Base-by-base conservation (phyloP, 2,329 filamentous ascomycete species). In the Huntiella bhutanensis region DNA sequence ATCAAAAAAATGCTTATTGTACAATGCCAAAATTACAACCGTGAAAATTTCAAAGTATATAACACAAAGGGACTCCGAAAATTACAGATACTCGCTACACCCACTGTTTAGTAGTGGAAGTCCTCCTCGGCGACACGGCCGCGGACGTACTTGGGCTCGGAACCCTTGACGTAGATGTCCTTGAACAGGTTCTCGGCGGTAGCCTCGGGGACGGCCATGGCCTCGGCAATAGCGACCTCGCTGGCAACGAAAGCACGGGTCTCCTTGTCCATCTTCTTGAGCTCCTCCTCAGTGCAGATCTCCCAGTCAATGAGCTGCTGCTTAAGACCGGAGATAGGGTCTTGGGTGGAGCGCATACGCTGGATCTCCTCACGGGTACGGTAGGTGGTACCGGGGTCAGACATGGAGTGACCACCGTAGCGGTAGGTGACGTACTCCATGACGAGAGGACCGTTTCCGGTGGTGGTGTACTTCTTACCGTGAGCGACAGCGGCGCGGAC, bases 401-500 rank as follows among this genome's bases (percentile, higher is more conserved):
- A 96, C 91, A 98, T 98, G 68, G 86, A 95, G 80, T 98, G 91
- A 56, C 91, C 91, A 63, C 91, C 91, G 65, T 98, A 98, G 60
- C 91, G 79, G 80, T 98, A 98, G 58, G 91, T 98, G 60, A 98
- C 87, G 65, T 94, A 98, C 71, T 98, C 91, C 64, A 93, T 81
- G 58, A 98, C 91, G 53, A 98, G 74, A 54, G 91, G 91, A 52
- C 88, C 88, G 64, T 94, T 87, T 63, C 81, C 87, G 51, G 75
- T 70, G 51, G 72, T 67, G 54, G 84, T 81, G 71, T 80, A 93
- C 60, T 93, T 75, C 71, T 91, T 94, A 60, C 81, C 86, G 70
- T 94, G 87, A 67, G 88, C 72, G 58, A 94, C 86, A 53, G 91
- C 91, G 45, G 88, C 86, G 75, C 94, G 94, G 64, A 95, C 88